A percentile compares a stretch with the other conserved stretches of the same genome.
phyloP scores from a whole-genome alignment of 148 eudicot species.

The Oxyria digyna region DNA sequence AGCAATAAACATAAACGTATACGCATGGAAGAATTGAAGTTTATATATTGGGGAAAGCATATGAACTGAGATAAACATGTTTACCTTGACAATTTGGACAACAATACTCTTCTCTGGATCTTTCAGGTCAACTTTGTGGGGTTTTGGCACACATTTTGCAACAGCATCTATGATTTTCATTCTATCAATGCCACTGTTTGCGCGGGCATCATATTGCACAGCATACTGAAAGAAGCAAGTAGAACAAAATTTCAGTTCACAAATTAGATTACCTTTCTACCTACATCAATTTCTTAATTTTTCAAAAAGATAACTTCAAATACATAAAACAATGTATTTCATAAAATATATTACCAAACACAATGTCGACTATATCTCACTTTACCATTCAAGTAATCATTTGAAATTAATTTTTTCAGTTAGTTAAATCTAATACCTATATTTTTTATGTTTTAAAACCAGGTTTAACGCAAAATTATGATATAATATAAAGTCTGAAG shows the following conservation, averaged over 20 bases:
- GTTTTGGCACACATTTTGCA: constrained; percentile 74
- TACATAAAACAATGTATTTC: too few species aligned
- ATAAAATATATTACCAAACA: too few species aligned
- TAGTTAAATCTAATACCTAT: too few species aligned
- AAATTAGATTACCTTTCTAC: too few species aligned
- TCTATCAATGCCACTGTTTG: constrained; percentile 84
- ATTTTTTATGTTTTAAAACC: too few species aligned
- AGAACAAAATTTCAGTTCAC: not conserved
- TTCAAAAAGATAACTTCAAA: too few species aligned
- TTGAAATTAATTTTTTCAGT: too few species aligned
- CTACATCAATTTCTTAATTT: too few species aligned
- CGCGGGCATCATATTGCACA: constrained; percentile 89
- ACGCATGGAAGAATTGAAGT: not conserved
- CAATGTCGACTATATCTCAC: too few species aligned
- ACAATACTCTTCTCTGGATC: constrained; percentile 75
- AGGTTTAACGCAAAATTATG: too few species aligned
- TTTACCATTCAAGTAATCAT: too few species aligned
- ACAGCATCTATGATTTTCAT: constrained; percentile 78
- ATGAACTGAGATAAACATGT: not conserved
- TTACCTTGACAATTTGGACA: constrained; percentile 84
- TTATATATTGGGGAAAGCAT: not conserved
- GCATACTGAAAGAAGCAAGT: constrained; percentile 49
- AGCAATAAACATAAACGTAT: not conserved
- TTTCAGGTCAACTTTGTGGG: constrained; percentile 91
- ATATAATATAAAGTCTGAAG: too few species aligned